Conservation (phyloP, 169 alveolate genomes). For the Eimeria maxima region DNA sequence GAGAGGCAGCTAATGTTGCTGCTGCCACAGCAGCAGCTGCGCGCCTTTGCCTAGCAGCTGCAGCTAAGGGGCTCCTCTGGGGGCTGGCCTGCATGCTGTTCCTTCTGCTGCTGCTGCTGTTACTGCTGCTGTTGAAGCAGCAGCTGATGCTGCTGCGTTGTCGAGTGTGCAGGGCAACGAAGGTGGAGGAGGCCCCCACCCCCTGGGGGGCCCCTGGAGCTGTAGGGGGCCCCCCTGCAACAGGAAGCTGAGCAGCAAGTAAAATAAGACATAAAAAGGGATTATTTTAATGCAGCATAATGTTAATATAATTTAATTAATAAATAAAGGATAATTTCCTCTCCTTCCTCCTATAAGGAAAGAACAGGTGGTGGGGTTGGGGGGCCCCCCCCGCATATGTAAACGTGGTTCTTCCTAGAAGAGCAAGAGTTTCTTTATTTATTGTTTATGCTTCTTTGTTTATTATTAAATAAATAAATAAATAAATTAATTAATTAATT, state of each 20-base stretch:
- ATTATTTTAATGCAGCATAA: not conserved
- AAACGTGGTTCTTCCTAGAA: too few species aligned
- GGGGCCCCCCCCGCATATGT: not conserved
- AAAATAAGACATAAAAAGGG: not conserved
- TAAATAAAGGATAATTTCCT: too few species aligned
- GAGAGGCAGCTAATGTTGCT: conserved; percentile 66
- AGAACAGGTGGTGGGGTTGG: not conserved
- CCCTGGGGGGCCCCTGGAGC: conserved; percentile 2
- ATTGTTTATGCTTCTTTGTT: too few species aligned
- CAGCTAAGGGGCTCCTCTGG: conserved; percentile 48
- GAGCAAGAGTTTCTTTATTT: too few species aligned
- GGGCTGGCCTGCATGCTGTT: conserved; percentile 68
- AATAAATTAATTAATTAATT: too few species aligned
- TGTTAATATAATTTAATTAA: not conserved
- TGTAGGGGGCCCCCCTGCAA: not conserved
- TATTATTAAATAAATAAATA: too few species aligned
- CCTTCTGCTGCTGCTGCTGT: not conserved
- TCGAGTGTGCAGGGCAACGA: not conserved
- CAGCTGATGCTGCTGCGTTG: not conserved
- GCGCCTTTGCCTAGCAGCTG: conserved; percentile 59
- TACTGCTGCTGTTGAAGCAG: conserved; percentile 9
- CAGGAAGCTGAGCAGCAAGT: not conserved
- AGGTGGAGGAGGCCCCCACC: not conserved
- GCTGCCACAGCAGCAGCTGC: conserved; percentile 76
- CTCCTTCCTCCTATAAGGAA: too few species aligned